These are phyloP conservation scores for Chaetoceros muelleri DNA, from an alignment of 108 stramenopile species.

Conservation along the genomic window DNA sequence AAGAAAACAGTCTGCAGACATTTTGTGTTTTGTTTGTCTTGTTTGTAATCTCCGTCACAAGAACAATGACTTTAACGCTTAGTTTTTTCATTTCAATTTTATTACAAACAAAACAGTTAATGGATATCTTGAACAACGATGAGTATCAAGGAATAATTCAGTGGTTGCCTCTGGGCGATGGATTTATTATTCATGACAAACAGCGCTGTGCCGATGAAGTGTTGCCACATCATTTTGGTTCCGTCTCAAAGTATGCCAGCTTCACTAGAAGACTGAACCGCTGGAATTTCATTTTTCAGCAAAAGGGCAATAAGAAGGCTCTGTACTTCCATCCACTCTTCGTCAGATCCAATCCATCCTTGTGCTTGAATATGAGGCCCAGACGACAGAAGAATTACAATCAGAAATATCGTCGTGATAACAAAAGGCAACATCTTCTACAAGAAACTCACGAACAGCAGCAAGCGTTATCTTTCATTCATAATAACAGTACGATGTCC, in stretches of 20 bases:
- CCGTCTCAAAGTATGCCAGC: constrained; percentile 33
- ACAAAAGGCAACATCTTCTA: too few species aligned
- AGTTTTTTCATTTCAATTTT: too few species aligned
- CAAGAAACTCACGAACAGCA: too few species aligned
- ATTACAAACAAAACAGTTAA: too few species aligned
- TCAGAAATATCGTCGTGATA: too few species aligned
- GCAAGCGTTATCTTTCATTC: too few species aligned
- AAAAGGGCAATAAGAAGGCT: constrained; percentile 47
- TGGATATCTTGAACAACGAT: constrained; percentile 40
- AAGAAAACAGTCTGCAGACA: too few species aligned
- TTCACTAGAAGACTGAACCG: constrained; percentile 37
- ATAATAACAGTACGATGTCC: too few species aligned
- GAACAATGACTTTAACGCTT: too few species aligned
- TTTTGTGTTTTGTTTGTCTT: too few species aligned
- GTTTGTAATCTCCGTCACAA: too few species aligned
- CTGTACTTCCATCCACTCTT: constrained; percentile 51
- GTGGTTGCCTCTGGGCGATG: constrained; percentile 54
- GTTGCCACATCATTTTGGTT: constrained; percentile 41
- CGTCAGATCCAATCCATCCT: background rate
- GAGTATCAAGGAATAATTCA: constrained; percentile 33
- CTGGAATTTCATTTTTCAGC: constrained; percentile 15
- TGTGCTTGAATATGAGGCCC: background rate
- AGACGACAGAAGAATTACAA: background rate
- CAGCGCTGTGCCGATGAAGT: constrained; percentile 35
- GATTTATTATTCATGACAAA: constrained; percentile 51